Conservation (phyloP, 306 rosid genomes). For the Luffa acutangula region DNA sequence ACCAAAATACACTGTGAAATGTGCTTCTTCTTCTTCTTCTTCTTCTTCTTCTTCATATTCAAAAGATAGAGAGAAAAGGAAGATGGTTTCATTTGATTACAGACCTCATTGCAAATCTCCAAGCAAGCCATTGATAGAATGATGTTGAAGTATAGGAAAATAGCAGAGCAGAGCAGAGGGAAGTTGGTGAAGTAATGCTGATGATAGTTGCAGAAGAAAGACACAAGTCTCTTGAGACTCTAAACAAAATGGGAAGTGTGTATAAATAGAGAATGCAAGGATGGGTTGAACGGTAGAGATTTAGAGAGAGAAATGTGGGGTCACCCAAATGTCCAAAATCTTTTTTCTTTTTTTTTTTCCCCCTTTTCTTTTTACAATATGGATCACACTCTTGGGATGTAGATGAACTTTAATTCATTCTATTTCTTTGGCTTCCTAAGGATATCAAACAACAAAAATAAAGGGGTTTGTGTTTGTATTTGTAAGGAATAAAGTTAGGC, state of each 20-base stretch:
- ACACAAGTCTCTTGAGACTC: constrained; percentile 21
- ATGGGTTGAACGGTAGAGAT: constrained; percentile 49
- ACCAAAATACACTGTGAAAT: not conserved
- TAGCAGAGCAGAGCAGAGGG: constrained; percentile 8
- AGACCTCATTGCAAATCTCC: constrained; percentile 2
- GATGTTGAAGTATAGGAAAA: constrained; percentile 7
- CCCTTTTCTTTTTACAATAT: not conserved
- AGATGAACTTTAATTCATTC: not conserved
- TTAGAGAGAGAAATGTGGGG: constrained; percentile 24
- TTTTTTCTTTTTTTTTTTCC: not conserved
- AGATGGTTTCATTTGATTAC: not conserved
- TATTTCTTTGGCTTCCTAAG: not conserved
- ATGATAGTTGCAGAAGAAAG: not conserved
- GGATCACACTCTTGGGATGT: constrained; percentile 6
- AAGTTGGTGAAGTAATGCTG: constrained; percentile 17
- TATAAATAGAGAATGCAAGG: constrained; percentile 47
- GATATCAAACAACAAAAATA: not conserved
- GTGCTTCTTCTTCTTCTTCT: not conserved
- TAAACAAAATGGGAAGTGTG: constrained; percentile 18
- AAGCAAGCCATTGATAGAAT: constrained; percentile 9
- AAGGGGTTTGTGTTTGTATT: not conserved
- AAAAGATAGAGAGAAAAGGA: not conserved
- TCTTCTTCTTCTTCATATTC: not conserved
- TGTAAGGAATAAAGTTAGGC: not conserved
- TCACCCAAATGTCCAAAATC: constrained; percentile 30